These are phyloP conservation scores for Coniochaeta pulveracea DNA, from an alignment of 2,329 filamentous ascomycete species.

Conservation along the genomic window DNA sequence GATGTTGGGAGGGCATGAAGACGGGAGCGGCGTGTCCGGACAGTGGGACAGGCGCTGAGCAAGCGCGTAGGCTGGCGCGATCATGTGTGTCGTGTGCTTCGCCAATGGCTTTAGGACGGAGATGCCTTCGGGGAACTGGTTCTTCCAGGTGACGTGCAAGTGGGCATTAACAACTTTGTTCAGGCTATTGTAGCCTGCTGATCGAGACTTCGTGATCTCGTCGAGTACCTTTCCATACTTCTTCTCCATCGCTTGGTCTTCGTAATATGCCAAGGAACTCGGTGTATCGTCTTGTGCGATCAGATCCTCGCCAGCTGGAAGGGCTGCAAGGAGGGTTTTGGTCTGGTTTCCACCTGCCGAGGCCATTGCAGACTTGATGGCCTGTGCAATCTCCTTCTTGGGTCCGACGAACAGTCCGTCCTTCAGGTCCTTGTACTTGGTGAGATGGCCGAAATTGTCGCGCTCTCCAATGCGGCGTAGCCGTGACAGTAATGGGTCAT, in stretches of 20 bases:
- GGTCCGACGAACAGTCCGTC: constrained; percentile 64
- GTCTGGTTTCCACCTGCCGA: constrained; percentile 42
- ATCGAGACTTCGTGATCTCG: constrained; percentile 42
- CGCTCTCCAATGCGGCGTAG: constrained; percentile 55
- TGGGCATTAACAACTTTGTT: constrained; percentile 73
- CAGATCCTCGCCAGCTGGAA: constrained; percentile 33
- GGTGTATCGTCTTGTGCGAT: constrained; percentile 55
- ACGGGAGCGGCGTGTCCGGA: constrained; percentile 57
- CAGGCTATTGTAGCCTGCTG: constrained; percentile 52
- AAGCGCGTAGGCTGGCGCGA: constrained; percentile 59
- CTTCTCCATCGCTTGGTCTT: constrained; percentile 44
- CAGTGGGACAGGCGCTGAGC: constrained; percentile 69
- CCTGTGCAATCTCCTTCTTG: constrained; percentile 49
- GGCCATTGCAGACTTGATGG: constrained; percentile 48
- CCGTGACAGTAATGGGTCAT: constrained; percentile 53
- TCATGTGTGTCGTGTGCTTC: constrained; percentile 61
- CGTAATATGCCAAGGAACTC: constrained; percentile 69
- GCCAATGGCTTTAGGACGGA: constrained; percentile 71
- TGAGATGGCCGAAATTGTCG: constrained; percentile 63
- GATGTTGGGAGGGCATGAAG: constrained; percentile 75
- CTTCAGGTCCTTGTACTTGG: constrained; percentile 60
- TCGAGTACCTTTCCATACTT: constrained; percentile 60
- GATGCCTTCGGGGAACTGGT: constrained; percentile 64
- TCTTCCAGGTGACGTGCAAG: constrained; percentile 77
- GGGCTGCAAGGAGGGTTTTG: constrained; percentile 51